Conservation (phyloP, 1,139 yeast genomes). For the Suhomyces bribrorum region DNA sequence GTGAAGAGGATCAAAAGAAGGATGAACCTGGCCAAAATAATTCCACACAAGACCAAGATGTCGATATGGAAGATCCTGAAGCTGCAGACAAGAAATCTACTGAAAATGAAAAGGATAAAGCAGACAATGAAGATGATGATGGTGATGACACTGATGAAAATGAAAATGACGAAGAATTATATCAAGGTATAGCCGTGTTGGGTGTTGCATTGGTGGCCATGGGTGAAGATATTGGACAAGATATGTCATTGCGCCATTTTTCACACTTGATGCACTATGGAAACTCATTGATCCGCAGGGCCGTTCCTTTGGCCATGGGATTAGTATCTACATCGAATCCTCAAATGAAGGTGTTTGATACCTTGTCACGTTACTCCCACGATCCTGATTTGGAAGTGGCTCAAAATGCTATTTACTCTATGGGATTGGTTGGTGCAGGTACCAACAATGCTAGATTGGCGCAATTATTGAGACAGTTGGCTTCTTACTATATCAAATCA, state of each 20-base stretch:
- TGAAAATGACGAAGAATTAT: slow-evolving; percentile 60
- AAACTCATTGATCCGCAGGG: slow-evolving; percentile 84
- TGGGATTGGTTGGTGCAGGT: slow-evolving; percentile 99
- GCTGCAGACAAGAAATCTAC: slow-evolving; percentile 22
- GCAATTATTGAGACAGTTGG: slow-evolving; percentile 90
- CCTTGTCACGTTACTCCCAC: slow-evolving; percentile 93
- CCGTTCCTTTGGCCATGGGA: slow-evolving; percentile 98
- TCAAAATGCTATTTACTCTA: slow-evolving; percentile 88
- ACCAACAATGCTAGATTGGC: slow-evolving; percentile 98
- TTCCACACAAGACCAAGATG: slow-evolving; percentile 19
- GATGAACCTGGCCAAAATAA: slow-evolving; percentile 16
- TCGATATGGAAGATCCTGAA: slow-evolving; percentile 35
- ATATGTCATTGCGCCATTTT: slow-evolving; percentile 95
- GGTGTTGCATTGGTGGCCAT: slow-evolving; percentile 94
- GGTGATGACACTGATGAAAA: slow-evolving; percentile 30
- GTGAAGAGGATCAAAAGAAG: slow-evolving; percentile 37
- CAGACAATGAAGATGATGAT: slow-evolving; percentile 29
- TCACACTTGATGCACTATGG: slow-evolving; percentile 99
- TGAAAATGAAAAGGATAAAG: slow-evolving; percentile 26
- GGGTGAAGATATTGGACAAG: slow-evolving; percentile 98
- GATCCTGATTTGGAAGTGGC: slow-evolving; percentile 95
- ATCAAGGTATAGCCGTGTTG: slow-evolving; percentile 87
- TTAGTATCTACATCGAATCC: slow-evolving; percentile 91
- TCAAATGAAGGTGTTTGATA: slow-evolving; percentile 96
- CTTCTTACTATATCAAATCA: slow-evolving; percentile 88